Base-by-base conservation (phyloP, 2,329 filamentous ascomycete species). In the Boeremia lycopersici region DNA sequence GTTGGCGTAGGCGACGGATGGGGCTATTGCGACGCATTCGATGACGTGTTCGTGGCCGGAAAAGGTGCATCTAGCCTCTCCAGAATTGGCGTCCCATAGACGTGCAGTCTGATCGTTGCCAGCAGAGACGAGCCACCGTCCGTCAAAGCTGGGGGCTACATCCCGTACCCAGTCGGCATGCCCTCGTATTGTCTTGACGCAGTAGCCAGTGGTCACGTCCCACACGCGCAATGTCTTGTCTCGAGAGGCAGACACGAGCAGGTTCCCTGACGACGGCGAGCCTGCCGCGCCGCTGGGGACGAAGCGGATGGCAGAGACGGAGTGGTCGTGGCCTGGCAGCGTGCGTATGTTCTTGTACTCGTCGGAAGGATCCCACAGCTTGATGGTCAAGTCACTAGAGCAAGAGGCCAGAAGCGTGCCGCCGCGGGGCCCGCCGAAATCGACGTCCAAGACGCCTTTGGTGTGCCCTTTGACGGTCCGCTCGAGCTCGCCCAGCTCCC, bases 281-380 rank as follows among this genome's bases (percentile, higher is more conserved):
- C 89, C 91, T 1, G 89, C 89, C 15, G 89, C 89, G 19, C 90
- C 90, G 7, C 88, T 91, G 2, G 91, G 91, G 33, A 96, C 88
- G 72, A 97, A 97, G 7, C 92, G 87, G 29, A 97, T 87, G 2
- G 90, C 88, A 64, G 89, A 95, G 49, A 97, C 90, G 61, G 89
- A 95, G 74, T 97, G 93, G 66, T 97, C 93, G 75, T 97, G 93
- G 6, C 93, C 93, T 0, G 90, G 89, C 17, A 97, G 80, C 1
- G 93, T 97, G 46, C 92, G 85, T 52, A 96, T 96, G 70, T 96
- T 97, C 74, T 96, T 96, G 79, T 97, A 97, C 56, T 95, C 90
- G 71, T 96, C 89, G 38, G 86, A 84, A 1, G 93, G 93, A 64
- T 97, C 91, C 93, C 93, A 98, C 23, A 97, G 80, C 75, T 96